Percentiles rank a stretch among this genome's conserved stretches.
Conservation (phyloP, 2,329 filamentous ascomycete genomes). For the Pseudogymnoascus sp. region DNA sequence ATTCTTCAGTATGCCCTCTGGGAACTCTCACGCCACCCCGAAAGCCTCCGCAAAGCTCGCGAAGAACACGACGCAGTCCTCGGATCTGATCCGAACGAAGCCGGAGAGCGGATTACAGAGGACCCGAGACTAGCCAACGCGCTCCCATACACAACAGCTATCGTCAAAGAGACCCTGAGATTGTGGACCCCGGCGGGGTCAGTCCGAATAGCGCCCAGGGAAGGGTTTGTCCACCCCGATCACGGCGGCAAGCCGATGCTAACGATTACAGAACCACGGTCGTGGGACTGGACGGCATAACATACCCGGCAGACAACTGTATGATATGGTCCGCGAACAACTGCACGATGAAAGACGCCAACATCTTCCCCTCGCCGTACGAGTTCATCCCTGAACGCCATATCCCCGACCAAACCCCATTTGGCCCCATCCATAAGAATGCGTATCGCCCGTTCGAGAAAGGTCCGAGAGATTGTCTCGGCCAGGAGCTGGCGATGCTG, state of each 20-base stretch:
- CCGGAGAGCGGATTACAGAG: slow-evolving; percentile 9
- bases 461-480: slow-evolving; percentile 48
- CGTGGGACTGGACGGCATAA: not conserved
- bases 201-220: not conserved
- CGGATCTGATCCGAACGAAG: slow-evolving; percentile 13
- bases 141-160: slow-evolving; percentile 17
- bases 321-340: slow-evolving; percentile 6
- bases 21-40: slow-evolving; percentile 15
- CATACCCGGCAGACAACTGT: slow-evolving; percentile 8
- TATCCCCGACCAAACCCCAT: slow-evolving; percentile 15
- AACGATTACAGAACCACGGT: not conserved
- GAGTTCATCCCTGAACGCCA: not conserved
- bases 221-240: not conserved
- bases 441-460: slow-evolving; percentile 39
- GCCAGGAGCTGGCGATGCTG: slow-evolving; percentile 43
- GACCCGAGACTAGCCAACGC: slow-evolving; percentile 17
- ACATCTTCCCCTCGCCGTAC: not conserved
- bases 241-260: not conserved
- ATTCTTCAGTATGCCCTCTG: slow-evolving; percentile 15
- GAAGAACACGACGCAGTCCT: slow-evolving; percentile 19
- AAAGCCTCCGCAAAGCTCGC: slow-evolving; percentile 13
- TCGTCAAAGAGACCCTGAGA: slow-evolving; percentile 21
- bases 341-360: not conserved
- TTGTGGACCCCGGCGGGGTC: slow-evolving; percentile 14
- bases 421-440: not conserved